Base-by-base conservation (phyloP, 306 rosid genomes). In the Vicia sativa region DNA sequence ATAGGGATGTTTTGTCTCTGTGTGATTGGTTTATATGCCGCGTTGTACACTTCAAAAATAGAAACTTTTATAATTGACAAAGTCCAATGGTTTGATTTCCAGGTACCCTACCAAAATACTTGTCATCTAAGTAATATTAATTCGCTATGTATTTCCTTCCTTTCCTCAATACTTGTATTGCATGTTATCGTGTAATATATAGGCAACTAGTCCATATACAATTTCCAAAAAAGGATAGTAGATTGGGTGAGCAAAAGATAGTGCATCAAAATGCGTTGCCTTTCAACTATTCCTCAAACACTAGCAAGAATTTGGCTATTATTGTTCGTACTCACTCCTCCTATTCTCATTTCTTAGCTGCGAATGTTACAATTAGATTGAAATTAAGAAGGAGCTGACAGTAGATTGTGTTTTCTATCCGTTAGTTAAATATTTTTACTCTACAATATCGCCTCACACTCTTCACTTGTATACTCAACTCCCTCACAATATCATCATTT, bases 261-360 rank as follows among this genome's bases (percentile, higher is more conserved):
- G 37, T 29, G 64, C 31, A 62, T 43, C 78, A 65, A 62, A 65
- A 74, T 77, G 82, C 68, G 62, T 71, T 61, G 39, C 54, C 68
- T 42, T 71, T 53, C 65, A 28, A 11, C 55, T 46, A 39, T 16
- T 80, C 56, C 68, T 15, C 53, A 46, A 58, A 43, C 29, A 41
- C 39, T 52, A 28, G 44, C 52, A 19, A 73, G 49, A 65, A 44
- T 29, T 43, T 43, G 80, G 66, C 21, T 69, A 31, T 23, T 67
- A 16, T 75, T 64, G 50, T 11, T 11, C 68, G 39, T 74, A 7
- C 73, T 78, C 56, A 11, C 46, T 50, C 39, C 67, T 3, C 59
- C 13, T 73, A 56, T 54, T 60, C 55, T 64, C 50, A 48, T 44
- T 11, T 21, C 1, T 14, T n/a, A n/a, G n/a, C n/a, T n/a, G n/a